Percentiles rank a stretch among this genome's conserved stretches.
These are phyloP conservation scores for Astrothelium subdiscretum DNA, from an alignment of 495 filamentous ascomycete species.

Conservation along the genomic window DNA sequence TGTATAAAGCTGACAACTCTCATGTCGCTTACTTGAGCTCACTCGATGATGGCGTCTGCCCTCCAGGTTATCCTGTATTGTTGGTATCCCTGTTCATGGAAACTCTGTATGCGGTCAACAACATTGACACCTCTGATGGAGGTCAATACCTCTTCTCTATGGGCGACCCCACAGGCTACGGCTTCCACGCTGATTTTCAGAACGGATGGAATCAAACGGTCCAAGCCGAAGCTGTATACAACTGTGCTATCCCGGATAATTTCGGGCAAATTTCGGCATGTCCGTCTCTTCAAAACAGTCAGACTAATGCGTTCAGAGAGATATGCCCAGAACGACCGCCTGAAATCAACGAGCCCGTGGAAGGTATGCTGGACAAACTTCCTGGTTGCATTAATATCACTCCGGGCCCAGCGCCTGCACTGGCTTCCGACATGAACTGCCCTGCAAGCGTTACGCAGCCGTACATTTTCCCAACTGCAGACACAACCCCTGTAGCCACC, in stretches of 20 bases:
- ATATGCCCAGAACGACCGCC: slow-evolving; percentile 17
- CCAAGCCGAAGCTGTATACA: slow-evolving; percentile 7
- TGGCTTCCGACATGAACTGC: slow-evolving; percentile 11
- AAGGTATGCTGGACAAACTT: slow-evolving; percentile 11
- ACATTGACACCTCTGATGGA: slow-evolving; percentile 8
- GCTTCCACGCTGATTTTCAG: slow-evolving; percentile 21
- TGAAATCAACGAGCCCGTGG: slow-evolving; percentile 10
- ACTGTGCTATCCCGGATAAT: slow-evolving; percentile 8
- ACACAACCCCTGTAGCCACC: slow-evolving; percentile 8
- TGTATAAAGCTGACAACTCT: slow-evolving; percentile 18
- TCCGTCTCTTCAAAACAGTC: slow-evolving; percentile 4
- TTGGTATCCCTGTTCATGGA: slow-evolving; percentile 17
- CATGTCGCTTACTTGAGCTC: slow-evolving; percentile 20
- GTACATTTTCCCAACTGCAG: slow-evolving; percentile 5
- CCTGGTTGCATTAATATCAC: slow-evolving; percentile 19
- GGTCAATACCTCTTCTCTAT: slow-evolving; percentile 14
- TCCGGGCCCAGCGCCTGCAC: slow-evolving; percentile 10
- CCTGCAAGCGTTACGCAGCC: slow-evolving; percentile 3
- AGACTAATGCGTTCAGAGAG: slow-evolving; percentile 7
- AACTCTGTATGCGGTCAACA: slow-evolving; percentile 10
- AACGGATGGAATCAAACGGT: slow-evolving; percentile 20
- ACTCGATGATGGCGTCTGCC: slow-evolving; percentile 24
- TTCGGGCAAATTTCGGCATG: slow-evolving; percentile 12
- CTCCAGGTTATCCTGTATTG: slow-evolving; percentile 11
- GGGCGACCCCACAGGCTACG: slow-evolving; percentile 20